These are phyloP conservation scores for Draba incana DNA, from an alignment of 345 rosid species.

Conservation along the genomic window DNA sequence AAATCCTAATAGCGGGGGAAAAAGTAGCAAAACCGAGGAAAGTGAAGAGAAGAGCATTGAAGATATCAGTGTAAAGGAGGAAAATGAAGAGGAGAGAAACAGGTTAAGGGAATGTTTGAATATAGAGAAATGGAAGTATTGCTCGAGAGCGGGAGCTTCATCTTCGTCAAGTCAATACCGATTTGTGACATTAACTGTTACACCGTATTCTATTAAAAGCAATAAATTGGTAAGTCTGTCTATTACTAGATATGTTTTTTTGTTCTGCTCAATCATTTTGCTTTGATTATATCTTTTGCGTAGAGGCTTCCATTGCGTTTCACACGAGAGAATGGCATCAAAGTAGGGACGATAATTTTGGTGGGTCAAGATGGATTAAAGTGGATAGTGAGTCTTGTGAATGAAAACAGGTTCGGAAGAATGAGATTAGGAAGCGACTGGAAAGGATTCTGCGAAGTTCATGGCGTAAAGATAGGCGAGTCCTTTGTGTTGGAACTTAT, in stretches of 20 bases:
- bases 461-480: constrained; percentile 28
- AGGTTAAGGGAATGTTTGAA: neutral
- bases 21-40: constrained; percentile 13
- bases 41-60: neutral
- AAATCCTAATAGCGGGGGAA: constrained; percentile 18
- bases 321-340: constrained; percentile 28
- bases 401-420: neutral
- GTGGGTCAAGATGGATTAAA: constrained; percentile 24
- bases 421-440: constrained; percentile 34
- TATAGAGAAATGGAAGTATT: constrained; percentile 9
- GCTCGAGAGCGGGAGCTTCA: constrained; percentile 13
- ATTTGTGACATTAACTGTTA: constrained; percentile 33
- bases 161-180: constrained; percentile 19
- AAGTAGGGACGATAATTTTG: constrained; percentile 15
- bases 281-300: neutral
- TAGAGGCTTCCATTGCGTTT: constrained; percentile 30
- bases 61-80: neutral
- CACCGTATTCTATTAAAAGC: neutral
- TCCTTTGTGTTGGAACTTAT: constrained; percentile 34
- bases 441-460: constrained; percentile 30
- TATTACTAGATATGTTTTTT: neutral
- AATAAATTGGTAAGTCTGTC: constrained; percentile 14
- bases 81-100: constrained; percentile 2
- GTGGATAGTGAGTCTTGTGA: neutral
- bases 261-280: constrained; percentile 4